phyloP scores from a whole-genome alignment of 2,329 filamentous ascomycete genomes.

The Ciborinia camelliae region DNA sequence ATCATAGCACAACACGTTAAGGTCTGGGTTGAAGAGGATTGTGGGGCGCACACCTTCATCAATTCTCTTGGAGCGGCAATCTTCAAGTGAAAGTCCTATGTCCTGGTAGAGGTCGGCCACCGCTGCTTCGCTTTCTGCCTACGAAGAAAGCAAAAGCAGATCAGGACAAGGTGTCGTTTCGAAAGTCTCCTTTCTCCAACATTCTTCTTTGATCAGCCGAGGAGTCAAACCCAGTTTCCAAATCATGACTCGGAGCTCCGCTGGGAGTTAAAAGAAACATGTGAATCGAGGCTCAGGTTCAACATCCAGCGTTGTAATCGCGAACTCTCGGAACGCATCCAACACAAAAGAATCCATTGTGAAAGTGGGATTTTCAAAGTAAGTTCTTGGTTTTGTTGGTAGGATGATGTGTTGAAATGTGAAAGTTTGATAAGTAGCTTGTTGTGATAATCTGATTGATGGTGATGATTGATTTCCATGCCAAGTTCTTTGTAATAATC shows the following conservation, averaged over 20 bases:
- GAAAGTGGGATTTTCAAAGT: no score
- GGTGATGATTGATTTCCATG: no score
- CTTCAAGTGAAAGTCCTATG: not conserved
- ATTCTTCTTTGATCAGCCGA: not conserved
- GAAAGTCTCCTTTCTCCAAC: not conserved
- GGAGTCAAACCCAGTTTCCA: not conserved
- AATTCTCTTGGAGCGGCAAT: fast-evolving
- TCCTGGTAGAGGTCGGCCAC: not conserved
- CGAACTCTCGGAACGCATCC: no score
- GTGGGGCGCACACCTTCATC: no score
- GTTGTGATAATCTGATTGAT: no score
- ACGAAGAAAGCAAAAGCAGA: not conserved
- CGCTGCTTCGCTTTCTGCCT: not conserved
- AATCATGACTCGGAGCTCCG: not conserved
- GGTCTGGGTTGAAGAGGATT: not conserved
- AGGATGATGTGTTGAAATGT: no score
- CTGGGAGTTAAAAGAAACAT: not conserved
- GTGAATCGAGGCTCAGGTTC: not conserved
- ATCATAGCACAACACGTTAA: not conserved
- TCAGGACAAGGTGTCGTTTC: fast-evolving
- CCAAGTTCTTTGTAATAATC: no score
- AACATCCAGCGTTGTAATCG: no score
- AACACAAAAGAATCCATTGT: no score
- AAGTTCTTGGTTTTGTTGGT: no score
- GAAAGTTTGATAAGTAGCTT: no score